A percentile compares a stretch with the other conserved stretches of the same genome.
Evolutionary conservation across 2,329 filamentous ascomycete species (phyloP).

Genomic region (Lomentospora prolificans): DNA sequence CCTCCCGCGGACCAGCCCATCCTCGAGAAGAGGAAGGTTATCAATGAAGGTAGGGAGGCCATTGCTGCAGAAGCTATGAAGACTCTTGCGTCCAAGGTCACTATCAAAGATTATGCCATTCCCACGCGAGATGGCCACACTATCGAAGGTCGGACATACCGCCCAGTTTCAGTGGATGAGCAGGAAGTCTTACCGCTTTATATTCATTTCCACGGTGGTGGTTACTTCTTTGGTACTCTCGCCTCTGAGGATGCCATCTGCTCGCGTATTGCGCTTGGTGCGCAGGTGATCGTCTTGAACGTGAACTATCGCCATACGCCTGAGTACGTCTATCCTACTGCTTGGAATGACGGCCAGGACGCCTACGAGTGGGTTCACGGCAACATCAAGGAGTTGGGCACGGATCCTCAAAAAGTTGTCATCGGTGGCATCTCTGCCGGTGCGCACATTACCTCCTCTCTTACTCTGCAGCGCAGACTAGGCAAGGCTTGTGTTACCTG

Average conservation of each 20-base stretch:
- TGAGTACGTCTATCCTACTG: constrained; percentile 38
- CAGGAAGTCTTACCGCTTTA: constrained; percentile 35
- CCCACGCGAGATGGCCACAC: constrained; percentile 32
- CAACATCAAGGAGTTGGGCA: constrained; percentile 27
- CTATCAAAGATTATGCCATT: constrained; percentile 25
- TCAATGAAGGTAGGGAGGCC: constrained; percentile 24
- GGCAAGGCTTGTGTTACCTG: constrained; percentile 12
- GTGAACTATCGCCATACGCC: constrained; percentile 52
- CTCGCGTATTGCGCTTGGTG: constrained; percentile 31
- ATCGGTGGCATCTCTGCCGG: constrained; percentile 41
- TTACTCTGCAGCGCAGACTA: constrained; percentile 29
- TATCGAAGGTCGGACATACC: constrained; percentile 37
- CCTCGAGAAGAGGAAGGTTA: constrained; percentile 16
- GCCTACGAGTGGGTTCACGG: constrained; percentile 43
- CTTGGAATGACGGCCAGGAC: constrained; percentile 44
- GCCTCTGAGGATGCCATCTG: constrained; percentile 43
- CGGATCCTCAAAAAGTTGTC: constrained; percentile 28
- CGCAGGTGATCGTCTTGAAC: constrained; percentile 36
- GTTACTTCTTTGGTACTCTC: constrained; percentile 46
- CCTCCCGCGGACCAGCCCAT: constrained; percentile 12
- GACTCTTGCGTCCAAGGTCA: constrained; percentile 17
- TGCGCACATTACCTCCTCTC: constrained; percentile 28
- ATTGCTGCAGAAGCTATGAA: constrained; percentile 20
- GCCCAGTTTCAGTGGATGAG: constrained; percentile 21
- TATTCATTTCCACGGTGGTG: constrained; percentile 44